phyloP scores from a whole-genome alignment of 2,329 filamentous ascomycete species.

The Botrytis deweyae region DNA sequence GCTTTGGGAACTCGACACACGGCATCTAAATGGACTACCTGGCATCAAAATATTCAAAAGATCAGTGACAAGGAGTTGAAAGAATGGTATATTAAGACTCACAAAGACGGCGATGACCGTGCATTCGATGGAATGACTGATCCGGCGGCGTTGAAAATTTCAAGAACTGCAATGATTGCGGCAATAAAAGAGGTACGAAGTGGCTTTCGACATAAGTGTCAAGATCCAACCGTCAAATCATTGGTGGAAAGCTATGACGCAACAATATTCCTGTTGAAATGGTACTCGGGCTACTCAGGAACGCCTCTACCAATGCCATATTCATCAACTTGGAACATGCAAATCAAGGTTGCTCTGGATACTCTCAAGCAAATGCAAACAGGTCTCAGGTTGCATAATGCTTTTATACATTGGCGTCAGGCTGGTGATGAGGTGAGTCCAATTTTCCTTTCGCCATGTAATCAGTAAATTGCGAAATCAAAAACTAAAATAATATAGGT shows the following conservation, averaged over 20 bases:
- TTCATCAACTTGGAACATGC: slow-evolving; percentile 40
- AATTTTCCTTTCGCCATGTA: slow-evolving; percentile 25
- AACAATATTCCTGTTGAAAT: slow-evolving; percentile 41
- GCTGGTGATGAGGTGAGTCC: slow-evolving; percentile 48
- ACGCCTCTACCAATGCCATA: slow-evolving; percentile 38
- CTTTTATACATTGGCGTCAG: slow-evolving; percentile 40
- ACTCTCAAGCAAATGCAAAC: slow-evolving; percentile 38
- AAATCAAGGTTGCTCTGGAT: slow-evolving; percentile 38
- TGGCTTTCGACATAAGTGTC: slow-evolving; percentile 18
- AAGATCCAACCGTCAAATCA: slow-evolving; percentile 25
- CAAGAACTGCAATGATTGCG: slow-evolving; percentile 40
- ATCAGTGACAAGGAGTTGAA: slow-evolving; percentile 49
- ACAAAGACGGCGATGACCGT: slow-evolving; percentile 12
- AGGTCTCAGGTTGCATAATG: slow-evolving; percentile 38
- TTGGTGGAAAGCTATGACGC: slow-evolving; percentile 48
- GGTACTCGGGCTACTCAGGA: slow-evolving; percentile 45
- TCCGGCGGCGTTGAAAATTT: slow-evolving; percentile 10
- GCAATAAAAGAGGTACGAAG: slow-evolving; percentile 30
- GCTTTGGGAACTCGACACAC: slow-evolving; percentile 52
- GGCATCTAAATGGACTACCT: slow-evolving; percentile 58
- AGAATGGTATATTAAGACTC: slow-evolving; percentile 42
- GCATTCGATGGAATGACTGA: slow-evolving; percentile 40
- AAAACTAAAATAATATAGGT: slow-evolving; percentile 20
- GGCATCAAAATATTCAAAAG: slow-evolving; percentile 53
- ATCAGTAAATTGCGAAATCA: not conserved